phyloP scores from a whole-genome alignment of 495 filamentous ascomycete species.

The Clavariopsis aquatica region DNA sequence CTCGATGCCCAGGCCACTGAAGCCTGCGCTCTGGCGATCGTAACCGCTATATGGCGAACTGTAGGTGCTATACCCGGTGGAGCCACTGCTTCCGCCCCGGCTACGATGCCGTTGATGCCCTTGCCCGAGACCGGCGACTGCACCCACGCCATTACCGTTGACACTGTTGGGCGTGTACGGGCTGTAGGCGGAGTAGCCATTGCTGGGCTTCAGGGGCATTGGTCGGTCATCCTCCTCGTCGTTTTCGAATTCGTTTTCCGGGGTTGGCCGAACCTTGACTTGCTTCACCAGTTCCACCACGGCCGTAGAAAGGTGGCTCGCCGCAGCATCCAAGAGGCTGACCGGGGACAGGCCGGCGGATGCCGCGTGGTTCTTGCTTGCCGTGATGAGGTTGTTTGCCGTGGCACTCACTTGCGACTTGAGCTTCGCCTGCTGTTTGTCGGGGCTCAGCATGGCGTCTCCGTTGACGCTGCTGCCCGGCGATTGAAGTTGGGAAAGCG shows the following conservation, averaged over 20 bases:
- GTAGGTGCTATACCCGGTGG: constrained; percentile 55
- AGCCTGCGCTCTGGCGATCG: constrained; percentile 26
- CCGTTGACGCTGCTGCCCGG: constrained; percentile 42
- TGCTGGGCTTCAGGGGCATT: constrained; percentile 31
- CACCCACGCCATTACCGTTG: constrained; percentile 42
- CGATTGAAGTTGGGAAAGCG: constrained; percentile 39
- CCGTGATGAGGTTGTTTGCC: constrained; percentile 93
- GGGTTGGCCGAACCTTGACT: constrained; percentile 80
- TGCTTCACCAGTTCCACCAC: constrained; percentile 80
- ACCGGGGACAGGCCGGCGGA: constrained; percentile 87
- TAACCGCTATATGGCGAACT: constrained; percentile 47
- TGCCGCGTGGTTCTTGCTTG: constrained; percentile 82
- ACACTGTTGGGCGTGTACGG: constrained; percentile 38
- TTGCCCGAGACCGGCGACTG: constrained; percentile 32
- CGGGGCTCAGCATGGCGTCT: constrained; percentile 47
- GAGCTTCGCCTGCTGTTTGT: constrained; percentile 61
- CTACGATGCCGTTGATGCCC: constrained; percentile 38
- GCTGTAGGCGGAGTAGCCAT: constrained; percentile 29
- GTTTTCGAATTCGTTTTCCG: constrained; percentile 71
- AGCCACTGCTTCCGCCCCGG: constrained; percentile 52
- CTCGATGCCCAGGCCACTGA: constrained; percentile 47
- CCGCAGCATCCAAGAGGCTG: constrained; percentile 91
- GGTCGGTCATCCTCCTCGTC: constrained; percentile 57
- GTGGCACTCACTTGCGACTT: constrained; percentile 81
- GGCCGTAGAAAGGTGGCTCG: constrained; percentile 83